These are phyloP conservation scores for Orbilia brochopaga DNA, from an alignment of 2,329 filamentous ascomycete species.

Conservation along the genomic window DNA sequence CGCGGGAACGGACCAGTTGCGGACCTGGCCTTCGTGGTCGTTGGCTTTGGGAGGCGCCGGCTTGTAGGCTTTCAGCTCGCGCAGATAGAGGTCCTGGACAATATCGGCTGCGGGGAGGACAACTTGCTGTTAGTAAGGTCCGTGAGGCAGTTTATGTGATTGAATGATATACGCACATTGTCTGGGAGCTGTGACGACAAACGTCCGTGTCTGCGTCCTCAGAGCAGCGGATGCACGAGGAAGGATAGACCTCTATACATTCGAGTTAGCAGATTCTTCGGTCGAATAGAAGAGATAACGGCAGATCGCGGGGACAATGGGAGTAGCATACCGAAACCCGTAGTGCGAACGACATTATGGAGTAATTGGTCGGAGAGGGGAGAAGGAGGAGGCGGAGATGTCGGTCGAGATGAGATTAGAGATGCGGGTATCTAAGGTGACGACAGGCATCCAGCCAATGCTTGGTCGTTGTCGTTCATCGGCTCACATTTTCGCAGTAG, in stretches of 20 bases:
- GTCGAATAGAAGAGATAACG: background rate
- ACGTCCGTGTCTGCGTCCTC: constrained; percentile 40
- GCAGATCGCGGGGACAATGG: background rate
- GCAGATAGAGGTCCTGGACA: constrained; percentile 96
- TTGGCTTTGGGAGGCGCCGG: constrained; percentile 78
- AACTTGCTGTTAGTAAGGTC: constrained; percentile 25
- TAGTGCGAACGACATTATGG: constrained; percentile 50
- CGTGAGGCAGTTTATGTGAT: background rate
- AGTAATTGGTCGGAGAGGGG: constrained; percentile 17
- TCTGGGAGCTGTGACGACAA: constrained; percentile 40
- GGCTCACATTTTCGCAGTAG: constrained; percentile 40
- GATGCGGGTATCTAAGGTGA: constrained; percentile 27
- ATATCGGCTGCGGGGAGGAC: constrained; percentile 74
- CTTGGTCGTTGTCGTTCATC: constrained; percentile 38
- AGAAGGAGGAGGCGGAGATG: constrained; percentile 31
- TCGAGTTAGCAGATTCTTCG: constrained; percentile 14
- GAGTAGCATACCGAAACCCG: constrained; percentile 41
- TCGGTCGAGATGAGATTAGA: constrained; percentile 44
- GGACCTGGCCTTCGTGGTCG: constrained; percentile 88
- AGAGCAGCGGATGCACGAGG: constrained; percentile 48
- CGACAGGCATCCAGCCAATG: constrained; percentile 25
- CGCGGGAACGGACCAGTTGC: constrained; percentile 81
- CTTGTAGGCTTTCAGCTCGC: constrained; percentile 96
- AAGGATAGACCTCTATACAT: constrained; percentile 45
- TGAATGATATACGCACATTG: constrained; percentile 27